Evolutionary conservation across 2,329 filamentous ascomycete genomes (phyloP).

Genomic region (Fusarium euwallaceae): DNA sequence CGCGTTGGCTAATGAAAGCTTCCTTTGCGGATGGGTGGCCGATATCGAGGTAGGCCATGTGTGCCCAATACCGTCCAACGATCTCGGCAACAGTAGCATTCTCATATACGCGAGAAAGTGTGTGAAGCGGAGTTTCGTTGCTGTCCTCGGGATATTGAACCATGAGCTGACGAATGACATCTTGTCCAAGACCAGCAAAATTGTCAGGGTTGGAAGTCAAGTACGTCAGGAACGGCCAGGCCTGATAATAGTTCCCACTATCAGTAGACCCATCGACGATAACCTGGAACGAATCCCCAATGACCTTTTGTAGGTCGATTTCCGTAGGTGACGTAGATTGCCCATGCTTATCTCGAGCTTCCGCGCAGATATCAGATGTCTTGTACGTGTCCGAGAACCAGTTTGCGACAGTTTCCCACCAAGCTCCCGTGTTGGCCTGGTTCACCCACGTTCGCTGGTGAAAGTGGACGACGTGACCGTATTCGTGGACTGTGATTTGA

Average conservation of each 20-base stretch:
- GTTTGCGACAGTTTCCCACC: conserved; percentile 3
- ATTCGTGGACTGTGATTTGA: not conserved
- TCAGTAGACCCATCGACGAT: not conserved
- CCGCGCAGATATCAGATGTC: not conserved
- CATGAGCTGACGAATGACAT: not conserved
- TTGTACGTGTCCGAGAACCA: not conserved
- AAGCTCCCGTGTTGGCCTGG: conserved; percentile 5
- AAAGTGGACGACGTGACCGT: not conserved
- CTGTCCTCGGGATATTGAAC: not conserved
- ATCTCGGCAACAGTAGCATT: not conserved
- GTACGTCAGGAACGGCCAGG: not conserved
- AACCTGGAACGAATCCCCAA: not conserved
- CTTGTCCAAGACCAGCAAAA: not conserved
- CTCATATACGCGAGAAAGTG: not conserved
- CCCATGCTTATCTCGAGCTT: not conserved
- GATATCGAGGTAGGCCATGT: conserved; percentile 1
- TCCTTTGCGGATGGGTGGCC: not conserved
- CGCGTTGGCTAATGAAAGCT: not conserved
- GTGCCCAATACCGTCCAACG: not conserved
- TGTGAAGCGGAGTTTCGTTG: not conserved
- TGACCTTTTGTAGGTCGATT: not conserved
- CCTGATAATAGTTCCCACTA: not conserved
- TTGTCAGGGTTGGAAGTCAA: not conserved
- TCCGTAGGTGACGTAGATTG: not conserved
- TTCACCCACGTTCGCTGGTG: not conserved